These are phyloP conservation scores for Ustilago loliicola DNA, from an alignment of 1,284 basidiomycete genomes.

Conservation along the genomic window DNA sequence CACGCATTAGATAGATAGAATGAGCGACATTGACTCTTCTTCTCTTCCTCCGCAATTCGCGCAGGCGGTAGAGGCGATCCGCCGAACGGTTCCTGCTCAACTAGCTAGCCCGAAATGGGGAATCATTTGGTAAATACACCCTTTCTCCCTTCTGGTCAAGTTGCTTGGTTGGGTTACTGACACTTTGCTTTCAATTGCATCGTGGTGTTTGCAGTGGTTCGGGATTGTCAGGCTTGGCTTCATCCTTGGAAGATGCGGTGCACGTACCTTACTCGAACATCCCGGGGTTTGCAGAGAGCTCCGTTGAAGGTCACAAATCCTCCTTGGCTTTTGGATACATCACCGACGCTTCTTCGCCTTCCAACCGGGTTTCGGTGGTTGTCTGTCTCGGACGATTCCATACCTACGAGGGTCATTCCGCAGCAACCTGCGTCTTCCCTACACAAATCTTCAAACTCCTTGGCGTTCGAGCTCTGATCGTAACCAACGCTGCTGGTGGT, in stretches of 20 bases:
- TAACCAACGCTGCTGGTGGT: conserved; percentile 86
- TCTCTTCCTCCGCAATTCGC: conserved; percentile 45
- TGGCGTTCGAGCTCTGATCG: conserved; percentile 81
- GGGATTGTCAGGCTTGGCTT: conserved; percentile 52
- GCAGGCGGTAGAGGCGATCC: conserved; percentile 50
- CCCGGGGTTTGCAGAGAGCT: conserved; percentile 49
- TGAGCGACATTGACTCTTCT: conserved; percentile 10
- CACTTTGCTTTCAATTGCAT: not conserved
- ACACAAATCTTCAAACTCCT: conserved; percentile 81
- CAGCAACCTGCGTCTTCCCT: conserved; percentile 76
- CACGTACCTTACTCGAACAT: conserved; percentile 56
- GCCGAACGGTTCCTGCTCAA: conserved; percentile 25
- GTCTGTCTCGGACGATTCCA: conserved; percentile 88
- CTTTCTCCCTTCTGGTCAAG: not conserved
- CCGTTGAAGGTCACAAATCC: conserved; percentile 82
- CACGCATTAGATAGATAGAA: not conserved
- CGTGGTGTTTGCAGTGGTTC: conserved; percentile 43
- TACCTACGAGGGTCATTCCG: conserved; percentile 82
- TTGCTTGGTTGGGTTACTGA: not conserved
- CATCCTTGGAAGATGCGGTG: conserved; percentile 35
- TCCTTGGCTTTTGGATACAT: conserved; percentile 82
- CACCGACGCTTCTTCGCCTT: conserved; percentile 50
- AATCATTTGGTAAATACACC: conserved; percentile 60
- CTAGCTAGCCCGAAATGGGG: conserved; percentile 57
- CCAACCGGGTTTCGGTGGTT: conserved; percentile 77